Evolutionary conservation across 2,329 filamentous ascomycete genomes (phyloP).

Genomic region (Sphaerostilbella broomeana): DNA sequence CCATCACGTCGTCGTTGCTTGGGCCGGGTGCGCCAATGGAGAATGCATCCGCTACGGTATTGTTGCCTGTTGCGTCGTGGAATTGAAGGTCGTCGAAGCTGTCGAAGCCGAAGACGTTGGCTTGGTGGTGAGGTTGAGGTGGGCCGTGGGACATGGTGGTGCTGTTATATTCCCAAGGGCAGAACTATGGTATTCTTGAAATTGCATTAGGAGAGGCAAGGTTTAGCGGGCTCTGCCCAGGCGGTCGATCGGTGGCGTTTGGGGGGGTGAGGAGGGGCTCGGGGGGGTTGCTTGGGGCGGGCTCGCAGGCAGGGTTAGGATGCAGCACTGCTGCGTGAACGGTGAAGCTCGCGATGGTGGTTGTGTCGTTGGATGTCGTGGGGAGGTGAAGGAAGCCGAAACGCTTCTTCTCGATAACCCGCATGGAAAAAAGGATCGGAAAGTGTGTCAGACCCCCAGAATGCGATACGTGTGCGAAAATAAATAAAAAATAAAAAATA

Average conservation of each 20-base stretch:
- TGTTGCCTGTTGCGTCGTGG: constrained; percentile 20
- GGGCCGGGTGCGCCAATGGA: background rate
- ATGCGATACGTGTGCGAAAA: too few relatives aligned
- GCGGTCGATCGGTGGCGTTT: constrained; percentile 11
- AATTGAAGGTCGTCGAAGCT: constrained; percentile 24
- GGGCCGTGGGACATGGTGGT: constrained; percentile 31
- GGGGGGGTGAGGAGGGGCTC: background rate
- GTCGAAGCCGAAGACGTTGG: constrained; percentile 32
- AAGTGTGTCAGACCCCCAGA: too few relatives aligned
- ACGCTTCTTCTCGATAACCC: too few relatives aligned
- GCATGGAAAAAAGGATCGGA: too few relatives aligned
- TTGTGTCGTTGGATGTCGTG: too few relatives aligned
- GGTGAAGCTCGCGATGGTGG: too few relatives aligned
- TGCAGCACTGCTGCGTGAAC: background rate
- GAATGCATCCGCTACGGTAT: constrained; percentile 8
- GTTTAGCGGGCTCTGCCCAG: constrained; percentile 8
- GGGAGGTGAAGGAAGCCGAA: too few relatives aligned
- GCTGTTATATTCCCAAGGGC: constrained; percentile 8
- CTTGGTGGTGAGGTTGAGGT: constrained; percentile 27
- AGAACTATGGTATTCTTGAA: constrained; percentile 19
- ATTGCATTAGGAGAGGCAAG: constrained; percentile 23
- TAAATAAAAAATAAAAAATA: too few relatives aligned
- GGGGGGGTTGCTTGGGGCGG: too few relatives aligned
- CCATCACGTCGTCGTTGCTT: constrained; percentile 6
- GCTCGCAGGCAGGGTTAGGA: background rate